Base-by-base conservation (phyloP, 345 rosid species). In the Cardiospermum halicacabum region DNA sequence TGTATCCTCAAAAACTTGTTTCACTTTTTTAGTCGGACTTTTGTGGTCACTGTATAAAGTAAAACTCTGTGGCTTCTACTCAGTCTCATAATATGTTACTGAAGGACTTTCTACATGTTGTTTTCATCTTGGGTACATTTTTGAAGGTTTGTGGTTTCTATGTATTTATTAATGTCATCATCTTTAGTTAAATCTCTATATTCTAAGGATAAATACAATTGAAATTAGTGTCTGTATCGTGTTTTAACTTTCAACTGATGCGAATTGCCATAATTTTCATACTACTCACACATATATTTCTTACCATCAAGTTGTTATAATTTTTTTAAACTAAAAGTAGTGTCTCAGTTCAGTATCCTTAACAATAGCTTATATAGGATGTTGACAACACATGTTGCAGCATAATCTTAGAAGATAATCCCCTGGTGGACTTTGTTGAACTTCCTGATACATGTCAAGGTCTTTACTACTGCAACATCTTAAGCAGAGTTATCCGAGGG, bases 371-470 rank as follows among this genome's bases (percentile, higher is more conserved):
- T 54, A 30, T 31, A 3, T 61, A 21, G 94, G 90, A 93, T 58
- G 79, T 81, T 37, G 92, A 93, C 30, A 97, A 96, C 24, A 90
- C 94, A 49, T 79, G 85, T 72, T 90, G 97, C 82, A 86, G 81
- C 72, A 76, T 90, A 53, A 58, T 88, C 70, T 81, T 93, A 77
- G 97, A 88, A 58, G 98, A 93, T 70, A 93, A 90, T 74, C 98
- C 97, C 49, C 76, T 93, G 25, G 97, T 88, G 56, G 97, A 93
- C 67, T 90, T 90, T 50, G 98, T 90, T 56, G 98, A 90, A 74
- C 96, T 90, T 68, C 98, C 98, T 8, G 97, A 93, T 76, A 83
- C 84, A 51, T 89, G 96, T 57, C 97, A 86, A 83, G 98, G 97
- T 58, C 89, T 93, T 67, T 75, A 82, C 75, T 90, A 90, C 69